Evolutionary conservation across 345 rosid species (phyloP).

Genomic region (Heritiera littoralis): DNA sequence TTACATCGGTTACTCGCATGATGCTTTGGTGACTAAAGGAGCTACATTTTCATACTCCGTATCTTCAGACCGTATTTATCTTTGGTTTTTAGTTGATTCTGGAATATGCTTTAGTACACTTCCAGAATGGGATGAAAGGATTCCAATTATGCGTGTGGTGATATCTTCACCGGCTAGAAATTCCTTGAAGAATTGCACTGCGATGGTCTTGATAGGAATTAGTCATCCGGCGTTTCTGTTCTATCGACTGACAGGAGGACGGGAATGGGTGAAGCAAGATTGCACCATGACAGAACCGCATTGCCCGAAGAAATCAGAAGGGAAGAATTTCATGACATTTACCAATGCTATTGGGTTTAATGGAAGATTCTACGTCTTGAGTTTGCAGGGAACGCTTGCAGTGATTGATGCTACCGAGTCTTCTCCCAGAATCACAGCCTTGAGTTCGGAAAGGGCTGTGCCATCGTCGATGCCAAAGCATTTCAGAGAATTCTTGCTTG

Average conservation of each 20-base stretch:
- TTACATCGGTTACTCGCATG: slow-evolving; percentile 21
- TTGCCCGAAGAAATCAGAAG: background rate
- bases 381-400: slow-evolving; percentile 33
- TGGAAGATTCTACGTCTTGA: slow-evolving; percentile 37
- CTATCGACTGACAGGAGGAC: background rate
- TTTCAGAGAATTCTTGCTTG: slow-evolving; percentile 36
- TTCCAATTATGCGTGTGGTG: slow-evolving; percentile 18
- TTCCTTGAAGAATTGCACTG: no score
- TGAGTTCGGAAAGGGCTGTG: slow-evolving; percentile 24
- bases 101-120: background rate
- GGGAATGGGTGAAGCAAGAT: slow-evolving; percentile 30
- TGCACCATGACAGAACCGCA: slow-evolving; percentile 27
- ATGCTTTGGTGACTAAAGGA: slow-evolving; percentile 6
- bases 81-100: background rate
- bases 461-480: slow-evolving; percentile 20
- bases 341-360: slow-evolving; percentile 33
- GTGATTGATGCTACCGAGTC: slow-evolving; percentile 23
- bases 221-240: slow-evolving; percentile 29
- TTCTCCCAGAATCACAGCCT: slow-evolving; percentile 12
- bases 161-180: no score
- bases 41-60: background rate
- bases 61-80: no score
- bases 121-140: slow-evolving; percentile 23
- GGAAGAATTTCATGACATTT: slow-evolving; percentile 14
- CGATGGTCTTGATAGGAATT: slow-evolving; percentile 33